These are phyloP conservation scores for Leishmania tropica DNA, from an alignment of 208 protist species.

Conservation along the genomic window DNA sequence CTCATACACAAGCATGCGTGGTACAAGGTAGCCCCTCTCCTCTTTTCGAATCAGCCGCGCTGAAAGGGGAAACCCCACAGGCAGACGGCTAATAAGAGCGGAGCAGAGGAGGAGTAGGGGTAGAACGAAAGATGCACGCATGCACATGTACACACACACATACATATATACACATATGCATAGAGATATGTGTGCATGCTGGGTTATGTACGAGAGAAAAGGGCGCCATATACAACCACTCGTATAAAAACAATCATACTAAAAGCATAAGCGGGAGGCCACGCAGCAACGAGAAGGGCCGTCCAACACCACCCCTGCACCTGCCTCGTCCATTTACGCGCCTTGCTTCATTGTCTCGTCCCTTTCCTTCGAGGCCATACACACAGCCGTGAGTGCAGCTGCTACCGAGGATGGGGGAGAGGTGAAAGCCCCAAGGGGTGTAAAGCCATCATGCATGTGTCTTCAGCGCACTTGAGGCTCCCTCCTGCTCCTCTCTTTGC, in stretches of 20 bases:
- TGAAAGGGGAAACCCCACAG: background rate
- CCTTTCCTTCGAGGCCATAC: background rate
- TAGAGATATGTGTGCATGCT: too few species aligned
- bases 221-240: background rate
- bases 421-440: too few species aligned
- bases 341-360: background rate
- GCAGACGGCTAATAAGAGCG: background rate
- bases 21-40: background rate
- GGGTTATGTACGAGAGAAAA: background rate
- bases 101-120: background rate
- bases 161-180: background rate
- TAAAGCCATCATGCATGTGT: background rate
- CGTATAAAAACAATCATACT: background rate
- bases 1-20: background rate
- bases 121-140: background rate
- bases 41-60: background rate
- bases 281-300: background rate
- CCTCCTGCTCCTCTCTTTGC: background rate
- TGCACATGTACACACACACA: background rate
- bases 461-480: background rate
- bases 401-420: background rate
- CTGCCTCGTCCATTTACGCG: background rate
- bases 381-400: background rate
- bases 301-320: background rate
- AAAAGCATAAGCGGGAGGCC: background rate